These are phyloP conservation scores for Pythium biforme DNA, from an alignment of 352 stramenopile genomes.

Conservation along the genomic window DNA sequence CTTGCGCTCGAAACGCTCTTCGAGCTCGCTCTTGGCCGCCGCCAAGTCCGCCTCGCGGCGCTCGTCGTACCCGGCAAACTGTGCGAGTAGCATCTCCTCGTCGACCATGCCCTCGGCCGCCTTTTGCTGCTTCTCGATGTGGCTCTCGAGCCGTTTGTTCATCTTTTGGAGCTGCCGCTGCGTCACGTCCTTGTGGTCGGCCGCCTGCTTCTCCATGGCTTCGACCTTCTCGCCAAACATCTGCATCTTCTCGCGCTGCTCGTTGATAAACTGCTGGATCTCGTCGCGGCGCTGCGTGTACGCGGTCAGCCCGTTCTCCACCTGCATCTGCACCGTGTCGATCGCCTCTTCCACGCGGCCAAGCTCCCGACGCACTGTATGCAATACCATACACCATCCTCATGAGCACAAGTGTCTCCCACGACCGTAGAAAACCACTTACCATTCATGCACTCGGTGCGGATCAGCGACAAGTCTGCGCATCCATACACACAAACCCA, in stretches of 20 bases:
- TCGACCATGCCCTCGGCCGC: slow-evolving; percentile 25
- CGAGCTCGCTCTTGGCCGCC: slow-evolving; percentile 31
- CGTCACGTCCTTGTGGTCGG: slow-evolving; percentile 22
- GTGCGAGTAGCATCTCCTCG: slow-evolving; percentile 56
- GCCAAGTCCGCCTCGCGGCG: slow-evolving; percentile 43
- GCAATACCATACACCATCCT: neutral
- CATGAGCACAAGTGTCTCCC: neutral
- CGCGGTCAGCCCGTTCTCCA: slow-evolving; percentile 25
- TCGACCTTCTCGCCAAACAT: slow-evolving; percentile 5
- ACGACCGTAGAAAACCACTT: neutral
- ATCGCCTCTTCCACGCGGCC: slow-evolving; percentile 39
- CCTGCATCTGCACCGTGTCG: slow-evolving; percentile 35
- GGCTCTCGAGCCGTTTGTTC: slow-evolving; percentile 25
- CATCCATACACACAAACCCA: neutral
- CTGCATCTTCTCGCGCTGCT: slow-evolving; percentile 12
- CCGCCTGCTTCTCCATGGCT: slow-evolving; percentile 9
- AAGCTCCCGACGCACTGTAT: slow-evolving; percentile 41
- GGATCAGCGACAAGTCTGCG: slow-evolving; percentile 31
- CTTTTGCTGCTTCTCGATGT: slow-evolving; percentile 33
- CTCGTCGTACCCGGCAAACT: slow-evolving; percentile 51
- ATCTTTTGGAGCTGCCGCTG: slow-evolving; percentile 17
- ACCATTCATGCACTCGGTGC: slow-evolving; percentile 36
- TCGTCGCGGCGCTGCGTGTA: slow-evolving; percentile 17
- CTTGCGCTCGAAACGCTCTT: slow-evolving; percentile 21
- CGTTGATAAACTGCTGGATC: slow-evolving; percentile 11